Base-by-base conservation (phyloP, 1,284 basidiomycete species). In the Apiotrichum gracile region DNA sequence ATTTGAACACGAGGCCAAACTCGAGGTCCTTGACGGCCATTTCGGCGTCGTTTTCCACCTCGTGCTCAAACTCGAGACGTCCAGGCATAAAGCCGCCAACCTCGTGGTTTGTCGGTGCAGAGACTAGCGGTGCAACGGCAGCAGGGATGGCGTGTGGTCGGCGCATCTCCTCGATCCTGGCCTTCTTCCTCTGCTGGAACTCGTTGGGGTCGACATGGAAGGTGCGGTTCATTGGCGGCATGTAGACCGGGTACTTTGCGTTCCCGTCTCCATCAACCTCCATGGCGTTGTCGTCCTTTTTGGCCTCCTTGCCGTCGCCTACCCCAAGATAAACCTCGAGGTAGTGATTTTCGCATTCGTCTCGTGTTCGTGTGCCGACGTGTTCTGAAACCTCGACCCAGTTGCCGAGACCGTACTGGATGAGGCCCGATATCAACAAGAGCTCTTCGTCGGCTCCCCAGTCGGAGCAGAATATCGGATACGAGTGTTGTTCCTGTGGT, bases 371-470 rank as follows among this genome's bases (percentile, higher is more conserved):
- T 6, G 92, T 96, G 7, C 96, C 94, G 49, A 98, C 85, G 60
- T 97, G 91, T 66, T 96, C 92, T 2, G 93, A 88, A 47, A 96
- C 91, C 67, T 94, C 93, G 68, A 88, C 85, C 94, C 94, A 98
- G 73, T 97, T 98, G 14, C 96, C 96, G 22, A 98, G 76, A 1
- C 94, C 94, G 67, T 92, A 89, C 33, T 84, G 81, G 29, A 89
- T 83, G 51, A 93, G 85, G 12, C 92, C 96, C 55, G 96, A 91
- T 48, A 97, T 80, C 31, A 98, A 79, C 12, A 97, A 78, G 2
- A 97, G 79, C 72, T 98, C 96, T 86, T 98, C 94, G 75, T 98
- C 94, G 10, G 93, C 96, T 33, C 93, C 94, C 94, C 94, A 98
- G 69, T 96, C 91, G 57, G 88, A 85, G 14, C 85, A 83, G 67